Evolutionary conservation across 192 early-diverging fungal species (phyloP).

Genomic region (Lobulomyces angularis): DNA sequence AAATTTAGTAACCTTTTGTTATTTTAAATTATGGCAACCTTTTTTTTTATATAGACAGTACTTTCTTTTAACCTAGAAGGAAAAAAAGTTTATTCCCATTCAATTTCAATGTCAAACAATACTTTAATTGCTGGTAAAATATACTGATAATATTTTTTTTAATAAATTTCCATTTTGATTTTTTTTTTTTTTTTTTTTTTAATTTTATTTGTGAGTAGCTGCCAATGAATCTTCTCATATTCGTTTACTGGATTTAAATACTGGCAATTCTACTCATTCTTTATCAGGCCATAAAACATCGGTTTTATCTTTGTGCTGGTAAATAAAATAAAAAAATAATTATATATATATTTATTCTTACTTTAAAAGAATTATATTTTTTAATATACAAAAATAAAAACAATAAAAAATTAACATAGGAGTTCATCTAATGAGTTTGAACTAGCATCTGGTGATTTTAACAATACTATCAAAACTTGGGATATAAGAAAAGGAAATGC

Average conservation of each 20-base stretch:
- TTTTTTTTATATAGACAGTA: conserved; percentile 10
- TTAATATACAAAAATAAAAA: no score
- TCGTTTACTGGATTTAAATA: no score
- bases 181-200: conserved; percentile 7
- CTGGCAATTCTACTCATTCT: conserved; percentile 28
- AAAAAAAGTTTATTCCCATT: conserved; percentile 55
- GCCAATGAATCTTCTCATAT: no score
- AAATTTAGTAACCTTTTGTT: background rate
- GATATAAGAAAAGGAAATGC: conserved; percentile 67
- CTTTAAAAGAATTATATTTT: no score
- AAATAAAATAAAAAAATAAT: no score
- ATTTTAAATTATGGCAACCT: conserved; percentile 7
- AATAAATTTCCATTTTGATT: conserved; percentile 2
- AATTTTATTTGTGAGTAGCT: no score
- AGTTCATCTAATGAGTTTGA: conserved; percentile 56
- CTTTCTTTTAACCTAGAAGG: conserved; percentile 57
- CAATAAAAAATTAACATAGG: no score
- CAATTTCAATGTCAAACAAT: conserved; percentile 59
- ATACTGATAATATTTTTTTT: conserved; percentile 1
- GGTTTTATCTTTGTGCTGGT: conserved; percentile 58
- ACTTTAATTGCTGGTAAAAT: conserved; percentile 62
- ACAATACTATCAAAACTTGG: conserved; percentile 64
- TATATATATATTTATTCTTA: no score
- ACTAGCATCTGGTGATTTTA: conserved; percentile 66
- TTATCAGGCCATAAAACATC: conserved; percentile 49